phyloP scores from a whole-genome alignment of 805 yeast genomes.

The Candida montana region DNA sequence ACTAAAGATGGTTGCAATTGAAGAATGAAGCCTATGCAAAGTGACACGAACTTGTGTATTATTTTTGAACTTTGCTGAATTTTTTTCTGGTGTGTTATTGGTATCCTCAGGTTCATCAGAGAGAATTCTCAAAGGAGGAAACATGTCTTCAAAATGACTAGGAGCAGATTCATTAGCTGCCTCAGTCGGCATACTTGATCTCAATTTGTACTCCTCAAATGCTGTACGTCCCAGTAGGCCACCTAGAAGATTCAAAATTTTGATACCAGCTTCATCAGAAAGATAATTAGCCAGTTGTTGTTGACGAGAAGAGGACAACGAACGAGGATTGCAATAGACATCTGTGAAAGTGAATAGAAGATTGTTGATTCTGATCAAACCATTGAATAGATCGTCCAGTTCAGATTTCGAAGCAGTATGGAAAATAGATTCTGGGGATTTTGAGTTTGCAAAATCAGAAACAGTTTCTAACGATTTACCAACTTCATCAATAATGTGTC shows the following conservation, averaged over 20 bases:
- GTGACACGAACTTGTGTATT: slow-evolving; percentile 51
- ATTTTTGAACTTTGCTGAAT: slow-evolving; percentile 59
- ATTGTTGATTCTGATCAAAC: slow-evolving; percentile 33
- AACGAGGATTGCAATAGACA: slow-evolving; percentile 49
- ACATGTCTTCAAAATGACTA: slow-evolving; percentile 24
- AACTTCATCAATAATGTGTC: slow-evolving; percentile 29
- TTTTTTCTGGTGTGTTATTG: slow-evolving; percentile 34
- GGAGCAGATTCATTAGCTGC: slow-evolving; percentile 41
- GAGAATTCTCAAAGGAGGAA: slow-evolving; percentile 39
- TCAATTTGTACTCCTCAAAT: slow-evolving; percentile 52
- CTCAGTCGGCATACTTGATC: slow-evolving; percentile 41
- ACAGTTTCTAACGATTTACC: slow-evolving; percentile 27
- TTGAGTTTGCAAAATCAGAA: slow-evolving; percentile 22
- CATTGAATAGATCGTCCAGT: slow-evolving; percentile 23
- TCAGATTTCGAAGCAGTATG: slow-evolving; percentile 16
- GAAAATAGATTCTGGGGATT: slow-evolving; percentile 24
- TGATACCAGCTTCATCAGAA: slow-evolving; percentile 36
- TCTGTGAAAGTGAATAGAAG: slow-evolving; percentile 49
- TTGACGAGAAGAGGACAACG: slow-evolving; percentile 35
- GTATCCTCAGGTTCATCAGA: slow-evolving; percentile 35
- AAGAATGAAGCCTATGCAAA: slow-evolving; percentile 42
- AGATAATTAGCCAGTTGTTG: slow-evolving; percentile 35
- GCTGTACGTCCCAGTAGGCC: slow-evolving; percentile 45
- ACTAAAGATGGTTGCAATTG: slow-evolving; percentile 36
- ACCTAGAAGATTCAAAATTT: slow-evolving; percentile 37